Conservation (phyloP, 805 yeast species). For the Trichomonascus vanleenenianus region DNA sequence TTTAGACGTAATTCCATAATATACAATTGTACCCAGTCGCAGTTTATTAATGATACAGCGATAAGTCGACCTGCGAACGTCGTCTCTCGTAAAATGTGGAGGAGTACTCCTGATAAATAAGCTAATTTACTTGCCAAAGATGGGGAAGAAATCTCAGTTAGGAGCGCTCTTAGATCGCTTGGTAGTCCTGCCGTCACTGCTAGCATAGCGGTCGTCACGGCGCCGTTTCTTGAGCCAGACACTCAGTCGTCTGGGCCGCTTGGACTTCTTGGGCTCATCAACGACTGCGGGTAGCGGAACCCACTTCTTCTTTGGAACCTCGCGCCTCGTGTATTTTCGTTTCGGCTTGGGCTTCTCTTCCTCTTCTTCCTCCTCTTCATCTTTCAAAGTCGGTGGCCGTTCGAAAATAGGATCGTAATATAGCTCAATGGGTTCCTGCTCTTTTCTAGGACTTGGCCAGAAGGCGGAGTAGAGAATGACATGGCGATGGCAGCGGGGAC, state of each 20-base stretch:
- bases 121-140: no score
- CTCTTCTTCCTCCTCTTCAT: constrained; percentile 6
- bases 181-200: no score
- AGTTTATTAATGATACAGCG: no score
- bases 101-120: no score
- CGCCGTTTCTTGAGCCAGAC: constrained; percentile 11
- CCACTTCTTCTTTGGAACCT: not conserved
- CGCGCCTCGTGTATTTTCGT: not conserved
- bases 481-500: constrained; percentile 29
- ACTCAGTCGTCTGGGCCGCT: constrained; percentile 10
- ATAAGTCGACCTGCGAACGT: no score
- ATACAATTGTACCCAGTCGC: no score
- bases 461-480: constrained; percentile 20
- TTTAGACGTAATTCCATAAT: no score
- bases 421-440: constrained; percentile 10
- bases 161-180: no score
- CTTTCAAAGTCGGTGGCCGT: not conserved
- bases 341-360: constrained; percentile 5
- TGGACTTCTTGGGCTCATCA: constrained; percentile 1
- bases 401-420: constrained; percentile 4
- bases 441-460: constrained; percentile 23
- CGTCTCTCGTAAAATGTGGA: no score
- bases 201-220: not conserved
- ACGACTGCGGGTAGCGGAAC: constrained; percentile 7
- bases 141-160: no score